Percentiles rank a stretch among this genome's conserved stretches.
These are phyloP conservation scores for Tulasnella sp. DNA, from an alignment of 768 basidiomycete genomes.

Conservation along the genomic window DNA sequence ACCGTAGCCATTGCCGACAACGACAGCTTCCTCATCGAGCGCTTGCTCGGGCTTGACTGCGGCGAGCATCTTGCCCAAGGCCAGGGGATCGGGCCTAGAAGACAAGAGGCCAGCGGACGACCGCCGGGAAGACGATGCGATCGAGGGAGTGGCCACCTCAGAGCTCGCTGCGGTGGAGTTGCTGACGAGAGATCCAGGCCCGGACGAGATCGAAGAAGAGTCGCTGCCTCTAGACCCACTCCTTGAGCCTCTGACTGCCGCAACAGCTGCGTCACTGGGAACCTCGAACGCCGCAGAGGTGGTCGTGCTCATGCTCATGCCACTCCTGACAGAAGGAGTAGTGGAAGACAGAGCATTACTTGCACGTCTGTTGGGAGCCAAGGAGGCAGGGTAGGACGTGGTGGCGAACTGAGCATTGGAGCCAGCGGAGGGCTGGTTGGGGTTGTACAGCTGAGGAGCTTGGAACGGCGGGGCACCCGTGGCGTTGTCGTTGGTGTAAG, in stretches of 20 bases:
- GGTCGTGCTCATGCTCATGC: conserved; percentile 16
- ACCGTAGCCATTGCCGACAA: neutral
- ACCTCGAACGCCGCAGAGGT: neutral
- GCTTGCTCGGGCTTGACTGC: neutral
- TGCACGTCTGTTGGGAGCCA: conserved; percentile 19
- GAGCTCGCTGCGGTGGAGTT: conserved; percentile 2
- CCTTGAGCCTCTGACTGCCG: neutral
- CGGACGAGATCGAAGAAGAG: neutral
- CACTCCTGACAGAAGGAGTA: neutral
- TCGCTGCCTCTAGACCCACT: conserved; percentile 9
- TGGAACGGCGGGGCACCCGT: conserved; percentile 32
- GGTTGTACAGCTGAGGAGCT: conserved; percentile 31
- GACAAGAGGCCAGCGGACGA: conserved; percentile 13
- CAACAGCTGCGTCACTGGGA: neutral
- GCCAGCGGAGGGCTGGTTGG: conserved; percentile 16
- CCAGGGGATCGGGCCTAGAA: neutral
- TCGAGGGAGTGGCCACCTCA: conserved; percentile 16
- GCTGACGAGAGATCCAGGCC: conserved; percentile 5
- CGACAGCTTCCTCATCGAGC: neutral
- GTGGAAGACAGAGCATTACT: neutral
- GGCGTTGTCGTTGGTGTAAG: conserved; percentile 12
- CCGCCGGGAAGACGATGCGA: conserved; percentile 19
- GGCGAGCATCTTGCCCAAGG: conserved; percentile 18
- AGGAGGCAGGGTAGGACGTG: conserved; percentile 1
- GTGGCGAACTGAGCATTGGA: conserved; percentile 20